phyloP scores from a whole-genome alignment of 2,329 filamentous ascomycete genomes.

The Pseudogymnoascus sp. region DNA sequence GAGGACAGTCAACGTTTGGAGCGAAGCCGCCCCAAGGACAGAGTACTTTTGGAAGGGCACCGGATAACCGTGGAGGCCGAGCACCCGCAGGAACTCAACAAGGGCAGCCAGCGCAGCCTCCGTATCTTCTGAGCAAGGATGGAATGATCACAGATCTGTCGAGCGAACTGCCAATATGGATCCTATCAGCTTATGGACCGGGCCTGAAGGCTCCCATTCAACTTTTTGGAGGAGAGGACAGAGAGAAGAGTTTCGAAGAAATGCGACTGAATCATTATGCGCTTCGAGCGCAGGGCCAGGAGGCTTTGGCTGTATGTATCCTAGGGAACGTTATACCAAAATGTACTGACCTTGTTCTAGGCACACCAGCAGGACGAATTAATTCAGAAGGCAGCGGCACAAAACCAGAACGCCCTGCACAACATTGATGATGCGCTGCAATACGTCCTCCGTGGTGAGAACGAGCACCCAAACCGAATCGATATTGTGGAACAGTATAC shows the following conservation, averaged over 20 bases:
- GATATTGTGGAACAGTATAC: constrained; percentile 49
- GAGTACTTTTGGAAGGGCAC: constrained; percentile 1
- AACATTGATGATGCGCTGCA: constrained; percentile 66
- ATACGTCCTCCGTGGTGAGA: constrained; percentile 57
- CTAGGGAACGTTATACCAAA: neutral
- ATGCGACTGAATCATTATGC: constrained; percentile 72
- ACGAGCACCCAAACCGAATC: constrained; percentile 67
- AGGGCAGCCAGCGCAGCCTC: constrained; percentile 11
- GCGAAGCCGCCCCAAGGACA: constrained; percentile 16
- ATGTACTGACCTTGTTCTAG: constrained; percentile 32
- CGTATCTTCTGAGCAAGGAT: constrained; percentile 32
- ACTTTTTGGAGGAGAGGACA: constrained; percentile 68
- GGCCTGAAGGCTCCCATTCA: constrained; percentile 69
- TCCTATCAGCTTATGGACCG: constrained; percentile 79
- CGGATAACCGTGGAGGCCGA: constrained; percentile 10
- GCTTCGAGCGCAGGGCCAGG: constrained; percentile 27
- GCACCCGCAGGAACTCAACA: constrained; percentile 8
- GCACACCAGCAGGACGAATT: constrained; percentile 53
- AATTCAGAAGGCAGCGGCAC: constrained; percentile 57
- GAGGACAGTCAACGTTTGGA: neutral
- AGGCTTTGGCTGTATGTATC: constrained; percentile 22
- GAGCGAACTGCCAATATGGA: constrained; percentile 70
- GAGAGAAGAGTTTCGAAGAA: constrained; percentile 87
- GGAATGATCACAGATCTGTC: constrained; percentile 60
- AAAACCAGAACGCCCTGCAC: constrained; percentile 62